Evolutionary conservation across 805 yeast species (phyloP), one percentile per base, ranked within the genome.

Genomic region (Saccharomycodes ludwigii): DNA sequence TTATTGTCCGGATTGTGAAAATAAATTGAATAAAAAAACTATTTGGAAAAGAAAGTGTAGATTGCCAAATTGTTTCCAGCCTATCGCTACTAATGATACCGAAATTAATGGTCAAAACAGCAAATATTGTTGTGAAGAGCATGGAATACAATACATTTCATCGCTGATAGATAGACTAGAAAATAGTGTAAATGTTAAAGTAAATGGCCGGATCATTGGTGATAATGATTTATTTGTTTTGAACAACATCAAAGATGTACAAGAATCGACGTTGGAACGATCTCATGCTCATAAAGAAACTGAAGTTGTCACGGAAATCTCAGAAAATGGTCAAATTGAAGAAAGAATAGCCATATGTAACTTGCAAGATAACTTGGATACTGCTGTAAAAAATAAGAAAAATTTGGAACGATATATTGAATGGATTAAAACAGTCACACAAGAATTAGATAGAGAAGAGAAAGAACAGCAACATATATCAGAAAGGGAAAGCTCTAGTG

Each of bases 21-120:
- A 54, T 12, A 60, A 59, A 21, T 52, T 50, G 36, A 49, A 61
- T 38, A 61, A 72, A 46, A 43, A 41, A 18, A 71, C 88, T 0
- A 40, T 65, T 11, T 85, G 88, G 88, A 79, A 77, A 51, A 65
- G 78, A 24, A 79, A 78, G 46, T 85, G 96, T 49, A 63, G 88
- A 18, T 32, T 79, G 9, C 46, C 51, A 1, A 50, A 47, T 1
- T 85, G 96, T 47, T 63, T 44, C 30, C 58, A 63, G 24, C 77
- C 85, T 0, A 70, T 74, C 4, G 30, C 37, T 3, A 54, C 48
- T 1, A 43, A 47, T 15, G 19, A 14, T 11, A 16, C 41, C 33
- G 39, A 34, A 30, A 49, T 49, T 7, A 48, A 56, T 26, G 34
- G 36, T 14, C 43, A 41, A 4, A 54, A 51, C 28, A 71, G 84